A percentile compares a stretch with the other conserved stretches of the same genome.
Conservation (phyloP, 768 basidiomycete species). For the Chlorophyllum brunneum region DNA sequence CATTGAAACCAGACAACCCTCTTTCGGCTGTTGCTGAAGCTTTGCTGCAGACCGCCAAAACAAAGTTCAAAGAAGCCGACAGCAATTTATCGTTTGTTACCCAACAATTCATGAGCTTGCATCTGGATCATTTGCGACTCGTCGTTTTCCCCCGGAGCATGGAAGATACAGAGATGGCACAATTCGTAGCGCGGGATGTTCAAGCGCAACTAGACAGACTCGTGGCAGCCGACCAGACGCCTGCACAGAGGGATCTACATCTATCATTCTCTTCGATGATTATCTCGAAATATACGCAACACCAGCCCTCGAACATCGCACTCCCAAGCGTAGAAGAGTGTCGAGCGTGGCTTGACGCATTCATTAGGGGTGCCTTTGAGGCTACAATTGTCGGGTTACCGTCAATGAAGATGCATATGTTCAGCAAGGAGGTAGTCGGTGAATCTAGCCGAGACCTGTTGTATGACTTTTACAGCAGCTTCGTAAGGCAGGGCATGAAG, state of each 20-base stretch:
- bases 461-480: constrained; percentile 74
- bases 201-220: constrained; percentile 68
- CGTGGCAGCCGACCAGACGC: constrained; percentile 43
- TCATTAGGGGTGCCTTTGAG: constrained; percentile 60
- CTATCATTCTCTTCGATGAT: constrained; percentile 74
- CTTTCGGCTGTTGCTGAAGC: constrained; percentile 84
- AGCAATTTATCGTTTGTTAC: constrained; percentile 56
- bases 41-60: constrained; percentile 72
- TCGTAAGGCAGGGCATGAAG: constrained; percentile 49
- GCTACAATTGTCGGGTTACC: constrained; percentile 79
- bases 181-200: constrained; percentile 65
- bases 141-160: constrained; percentile 78
- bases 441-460: constrained; percentile 39
- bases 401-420: constrained; percentile 80
- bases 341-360: constrained; percentile 53
- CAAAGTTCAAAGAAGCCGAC: constrained; percentile 66
- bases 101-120: constrained; percentile 71
- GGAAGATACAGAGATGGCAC: constrained; percentile 73
- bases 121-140: constrained; percentile 59
- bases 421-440: constrained; percentile 54
- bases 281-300: constrained; percentile 69
- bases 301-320: constrained; percentile 40
- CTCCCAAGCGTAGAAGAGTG: constrained; percentile 30
- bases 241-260: constrained; percentile 60
- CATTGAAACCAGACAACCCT: constrained; percentile 73